phyloP scores from a whole-genome alignment of 345 rosid species.

The Salix viminalis region DNA sequence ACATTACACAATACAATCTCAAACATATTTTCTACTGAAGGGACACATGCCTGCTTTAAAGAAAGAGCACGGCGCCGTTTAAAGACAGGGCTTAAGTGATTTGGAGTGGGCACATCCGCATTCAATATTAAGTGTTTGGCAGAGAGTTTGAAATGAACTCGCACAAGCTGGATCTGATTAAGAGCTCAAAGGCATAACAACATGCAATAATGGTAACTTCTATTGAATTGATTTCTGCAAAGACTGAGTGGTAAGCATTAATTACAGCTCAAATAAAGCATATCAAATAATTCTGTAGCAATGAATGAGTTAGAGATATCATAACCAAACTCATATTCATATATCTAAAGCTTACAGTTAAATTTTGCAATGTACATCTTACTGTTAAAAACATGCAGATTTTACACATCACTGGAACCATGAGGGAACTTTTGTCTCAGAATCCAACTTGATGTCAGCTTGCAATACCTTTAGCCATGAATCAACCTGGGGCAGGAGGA shows the following conservation, averaged over 20 bases:
- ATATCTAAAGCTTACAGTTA: slow-evolving; percentile 2
- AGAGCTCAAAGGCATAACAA: not conserved
- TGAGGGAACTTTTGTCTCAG: slow-evolving; percentile 37
- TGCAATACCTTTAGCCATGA: slow-evolving; percentile 63
- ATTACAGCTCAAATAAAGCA: slow-evolving; percentile 5
- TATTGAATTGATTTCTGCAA: not conserved
- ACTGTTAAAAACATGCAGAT: not conserved
- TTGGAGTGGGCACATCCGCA: too few species aligned
- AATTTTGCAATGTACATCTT: slow-evolving; percentile 33
- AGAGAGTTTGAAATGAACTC: too few species aligned
- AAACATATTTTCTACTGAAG: too few species aligned
- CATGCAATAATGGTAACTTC: not conserved
- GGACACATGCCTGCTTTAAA: too few species aligned
- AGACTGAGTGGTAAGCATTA: not conserved
- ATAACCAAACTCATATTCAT: slow-evolving; percentile 8
- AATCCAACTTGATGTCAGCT: slow-evolving; percentile 42
- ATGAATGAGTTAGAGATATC: slow-evolving; percentile 31
- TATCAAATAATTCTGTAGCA: slow-evolving; percentile 29
- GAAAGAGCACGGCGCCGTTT: too few species aligned
- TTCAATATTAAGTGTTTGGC: too few species aligned
- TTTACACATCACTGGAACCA: slow-evolving; percentile 26
- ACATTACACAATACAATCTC: too few species aligned
- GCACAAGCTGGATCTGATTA: too few species aligned
- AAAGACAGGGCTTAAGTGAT: too few species aligned
- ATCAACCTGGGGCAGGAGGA: slow-evolving; percentile 46